A percentile compares a stretch with the other conserved stretches of the same genome.
Conservation (phyloP, 306 rosid genomes). For the Vigna nakashimae region DNA sequence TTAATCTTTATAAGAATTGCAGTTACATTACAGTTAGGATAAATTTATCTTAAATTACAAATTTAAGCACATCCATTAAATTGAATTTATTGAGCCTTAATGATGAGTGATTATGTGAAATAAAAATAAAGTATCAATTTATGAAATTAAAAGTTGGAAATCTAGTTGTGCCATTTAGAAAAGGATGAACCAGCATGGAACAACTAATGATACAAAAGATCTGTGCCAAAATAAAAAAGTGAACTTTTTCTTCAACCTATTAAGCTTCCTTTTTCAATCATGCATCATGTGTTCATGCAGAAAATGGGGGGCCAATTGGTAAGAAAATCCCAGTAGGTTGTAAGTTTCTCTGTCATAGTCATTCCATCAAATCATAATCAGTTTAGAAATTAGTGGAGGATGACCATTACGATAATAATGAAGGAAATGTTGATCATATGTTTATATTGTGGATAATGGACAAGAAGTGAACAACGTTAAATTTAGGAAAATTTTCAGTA, state of each 20-base stretch:
- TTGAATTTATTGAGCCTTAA: too few relatives aligned
- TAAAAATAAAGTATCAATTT: conserved; percentile 14
- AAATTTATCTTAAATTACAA: too few relatives aligned
- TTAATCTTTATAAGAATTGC: too few relatives aligned
- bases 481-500: not conserved
- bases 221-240: conserved; percentile 36
- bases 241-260: not conserved
- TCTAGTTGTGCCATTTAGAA: conserved; percentile 40
- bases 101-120: not conserved
- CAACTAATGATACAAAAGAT: conserved; percentile 41
- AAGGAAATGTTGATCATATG: not conserved
- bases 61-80: too few relatives aligned
- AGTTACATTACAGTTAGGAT: too few relatives aligned
- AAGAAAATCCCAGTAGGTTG: conserved; percentile 40
- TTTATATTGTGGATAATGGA: not conserved
- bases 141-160: conserved; percentile 34
- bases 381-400: conserved; percentile 12
- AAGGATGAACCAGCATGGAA: conserved; percentile 13
- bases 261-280: conserved; percentile 2
- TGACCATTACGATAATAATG: not conserved
- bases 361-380: conserved; percentile 41
- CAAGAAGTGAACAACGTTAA: not conserved
- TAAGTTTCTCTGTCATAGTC: conserved; percentile 22
- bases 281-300: conserved; percentile 30
- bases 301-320: conserved; percentile 26